Base-by-base conservation (phyloP, 345 rosid genomes). In the Hibiscus tridactylites region DNA sequence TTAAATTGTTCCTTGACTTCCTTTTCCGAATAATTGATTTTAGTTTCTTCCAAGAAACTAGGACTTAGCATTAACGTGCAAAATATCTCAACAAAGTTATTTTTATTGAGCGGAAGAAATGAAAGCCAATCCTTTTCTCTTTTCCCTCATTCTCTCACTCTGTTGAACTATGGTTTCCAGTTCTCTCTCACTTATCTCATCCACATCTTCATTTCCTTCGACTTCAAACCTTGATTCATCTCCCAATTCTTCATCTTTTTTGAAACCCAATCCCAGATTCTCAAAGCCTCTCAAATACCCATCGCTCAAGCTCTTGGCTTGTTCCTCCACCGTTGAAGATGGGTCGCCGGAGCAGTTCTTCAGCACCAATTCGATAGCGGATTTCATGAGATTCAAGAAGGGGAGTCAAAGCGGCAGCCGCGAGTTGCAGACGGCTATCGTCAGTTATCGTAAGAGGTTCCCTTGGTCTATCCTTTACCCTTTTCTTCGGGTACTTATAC, bases 391-490 rank as follows among this genome's bases (percentile, higher is more conserved):
- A 79, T 91, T 88, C 77, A 86, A 82, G 58, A 81, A 73, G 77
- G 88, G 85, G 1, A 21, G 70, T 33, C 75, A 53, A 21, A 65
- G 65, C 19, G 76, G 86, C 68, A 65, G 83, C 28, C 84, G 86
- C 53, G 85, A 86, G 75, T 75, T 91, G 79, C 96, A 94, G 85
- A 90, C 97, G 31, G 95, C 96, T 68, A 83, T 90, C 70, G 97
- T 95, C 15, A 74, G 84, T 67, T 91, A 88, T 50, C 78, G 83
- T 68, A 91, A 88, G 88, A 81, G 79, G 79, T 89, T 91, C 63
- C 97, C 97, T 79, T 90, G 92, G 97, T 85, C 88, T 63, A 75
- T 90, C 71, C 87, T 94, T 72, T 79, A 80, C 10, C 96, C 98
- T 69, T 88, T 88, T 74, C 82, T 90, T 67, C 91, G 81, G 97